Evolutionary conservation across 1,284 basidiomycete genomes (phyloP).

Genomic region (Austroboletus rostrupii): DNA sequence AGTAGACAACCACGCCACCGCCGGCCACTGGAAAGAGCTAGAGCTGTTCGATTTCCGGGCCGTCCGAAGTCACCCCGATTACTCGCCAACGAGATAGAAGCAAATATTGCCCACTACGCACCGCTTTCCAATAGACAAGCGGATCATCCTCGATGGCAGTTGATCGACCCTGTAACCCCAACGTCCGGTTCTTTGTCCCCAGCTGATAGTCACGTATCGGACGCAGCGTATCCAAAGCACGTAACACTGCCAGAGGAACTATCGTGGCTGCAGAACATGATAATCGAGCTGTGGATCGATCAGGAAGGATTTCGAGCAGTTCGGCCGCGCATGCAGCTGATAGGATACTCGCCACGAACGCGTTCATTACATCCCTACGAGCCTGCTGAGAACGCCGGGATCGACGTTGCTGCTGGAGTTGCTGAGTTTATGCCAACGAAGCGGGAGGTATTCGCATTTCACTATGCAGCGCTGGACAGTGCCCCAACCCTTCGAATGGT

Average conservation of each 20-base stretch:
- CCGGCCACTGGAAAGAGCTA: conserved; percentile 30
- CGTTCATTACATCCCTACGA: conserved; percentile 32
- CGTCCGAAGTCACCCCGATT: conserved; percentile 24
- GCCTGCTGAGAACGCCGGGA: conserved; percentile 19
- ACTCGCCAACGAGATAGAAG: conserved; percentile 14
- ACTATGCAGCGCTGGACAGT: conserved; percentile 66
- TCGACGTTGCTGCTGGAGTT: conserved; percentile 34
- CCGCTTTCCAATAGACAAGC: conserved; percentile 4
- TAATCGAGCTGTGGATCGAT: conserved; percentile 69
- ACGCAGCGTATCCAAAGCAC: conserved; percentile 15
- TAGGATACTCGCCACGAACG: conserved; percentile 42
- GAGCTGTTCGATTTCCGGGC: conserved; percentile 27
- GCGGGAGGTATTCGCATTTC: conserved; percentile 60
- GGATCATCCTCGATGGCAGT: conserved; percentile 11
- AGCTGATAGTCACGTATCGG: conserved; percentile 5
- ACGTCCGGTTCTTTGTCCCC: conserved; percentile 4
- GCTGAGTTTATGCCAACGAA: conserved; percentile 63
- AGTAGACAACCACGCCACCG: conserved; percentile 21
- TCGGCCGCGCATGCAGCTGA: conserved; percentile 53
- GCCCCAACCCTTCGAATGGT: conserved; percentile 65
- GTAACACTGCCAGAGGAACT: conserved; percentile 36
- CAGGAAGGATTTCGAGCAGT: conserved; percentile 74
- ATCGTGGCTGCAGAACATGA: conserved; percentile 49
- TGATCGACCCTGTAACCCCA: conserved; percentile 3
- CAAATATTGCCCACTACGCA: not conserved